Evolutionary conservation across 2,329 filamentous ascomycete genomes (phyloP).

Genomic region (Daldinia sp.): DNA sequence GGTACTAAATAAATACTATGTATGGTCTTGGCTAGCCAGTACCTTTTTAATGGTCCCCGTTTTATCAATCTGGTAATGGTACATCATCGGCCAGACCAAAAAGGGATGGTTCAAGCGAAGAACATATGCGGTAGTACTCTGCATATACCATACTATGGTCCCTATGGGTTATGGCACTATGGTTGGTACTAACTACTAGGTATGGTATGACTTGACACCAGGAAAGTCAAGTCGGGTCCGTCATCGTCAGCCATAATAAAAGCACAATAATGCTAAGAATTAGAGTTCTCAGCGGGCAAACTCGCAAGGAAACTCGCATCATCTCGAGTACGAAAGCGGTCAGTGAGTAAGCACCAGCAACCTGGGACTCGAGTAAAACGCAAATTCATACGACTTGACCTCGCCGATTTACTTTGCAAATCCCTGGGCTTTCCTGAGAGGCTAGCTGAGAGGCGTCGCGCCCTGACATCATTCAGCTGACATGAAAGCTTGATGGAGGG

Average conservation of each 20-base stretch:
- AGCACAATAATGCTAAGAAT: slow-evolving; percentile 18
- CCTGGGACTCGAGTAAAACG: slow-evolving; percentile 5
- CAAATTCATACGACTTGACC: neutral
- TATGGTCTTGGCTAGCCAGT: slow-evolving; percentile 34
- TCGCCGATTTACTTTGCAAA: slow-evolving; percentile 6
- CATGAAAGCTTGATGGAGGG: slow-evolving; percentile 18
- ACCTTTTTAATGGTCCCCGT: slow-evolving; percentile 27
- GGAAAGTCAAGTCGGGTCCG: neutral
- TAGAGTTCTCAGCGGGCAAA: slow-evolving; percentile 26
- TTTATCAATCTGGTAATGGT: slow-evolving; percentile 29
- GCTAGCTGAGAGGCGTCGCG: slow-evolving; percentile 33
- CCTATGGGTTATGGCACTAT: too few relatives aligned
- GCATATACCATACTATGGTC: slow-evolving; percentile 8
- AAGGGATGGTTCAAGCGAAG: slow-evolving; percentile 39
- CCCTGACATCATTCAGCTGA: slow-evolving; percentile 42
- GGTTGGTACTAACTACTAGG: neutral
- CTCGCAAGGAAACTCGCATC: slow-evolving; percentile 14
- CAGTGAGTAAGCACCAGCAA: slow-evolving; percentile 35
- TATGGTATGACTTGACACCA: slow-evolving; percentile 19
- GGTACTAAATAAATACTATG: neutral
- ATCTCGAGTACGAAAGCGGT: slow-evolving; percentile 7
- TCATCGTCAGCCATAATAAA: slow-evolving; percentile 14
- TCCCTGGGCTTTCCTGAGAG: slow-evolving; percentile 10
- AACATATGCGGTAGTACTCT: slow-evolving; percentile 27
- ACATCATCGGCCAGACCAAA: slow-evolving; percentile 32